Percentiles rank a stretch among this genome's conserved stretches.
Evolutionary conservation across 768 basidiomycete species (phyloP).

Genomic region (Phanerochaete sordida): DNA sequence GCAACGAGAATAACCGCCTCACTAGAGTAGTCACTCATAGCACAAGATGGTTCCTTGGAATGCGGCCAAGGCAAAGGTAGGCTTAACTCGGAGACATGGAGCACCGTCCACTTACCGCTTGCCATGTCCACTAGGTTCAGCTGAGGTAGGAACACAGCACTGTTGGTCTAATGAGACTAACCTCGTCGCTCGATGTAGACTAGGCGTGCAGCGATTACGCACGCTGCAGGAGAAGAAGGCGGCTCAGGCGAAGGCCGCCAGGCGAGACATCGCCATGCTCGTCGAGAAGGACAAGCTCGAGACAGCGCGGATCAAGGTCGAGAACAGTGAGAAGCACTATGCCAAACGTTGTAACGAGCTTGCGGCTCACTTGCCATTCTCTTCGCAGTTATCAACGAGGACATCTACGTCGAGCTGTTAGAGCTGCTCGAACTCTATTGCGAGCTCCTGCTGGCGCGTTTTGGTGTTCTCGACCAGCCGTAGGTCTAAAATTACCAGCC

Average conservation of each 20-base stretch:
- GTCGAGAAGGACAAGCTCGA: slow-evolving; percentile 79
- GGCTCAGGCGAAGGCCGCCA: slow-evolving; percentile 69
- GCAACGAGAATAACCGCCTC: too few relatives aligned
- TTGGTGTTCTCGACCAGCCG: slow-evolving; percentile 89
- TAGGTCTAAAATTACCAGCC: slow-evolving; percentile 34
- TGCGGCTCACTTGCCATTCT: slow-evolving; percentile 1
- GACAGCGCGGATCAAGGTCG: slow-evolving; percentile 81
- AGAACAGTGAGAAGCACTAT: slow-evolving; percentile 58
- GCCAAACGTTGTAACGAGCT: neutral
- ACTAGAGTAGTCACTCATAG: too few relatives aligned
- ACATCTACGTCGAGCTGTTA: slow-evolving; percentile 81
- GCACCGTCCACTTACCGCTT: neutral
- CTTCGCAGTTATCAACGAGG: slow-evolving; percentile 72
- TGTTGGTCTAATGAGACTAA: neutral
- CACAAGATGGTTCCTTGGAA: slow-evolving; percentile 52
- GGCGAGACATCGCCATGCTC: slow-evolving; percentile 79
- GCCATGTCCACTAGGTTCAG: slow-evolving; percentile 35
- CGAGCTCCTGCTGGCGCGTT: slow-evolving; percentile 89
- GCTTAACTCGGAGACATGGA: neutral
- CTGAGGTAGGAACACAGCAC: slow-evolving; percentile 42
- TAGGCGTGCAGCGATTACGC: slow-evolving; percentile 81
- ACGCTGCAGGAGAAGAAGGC: slow-evolving; percentile 91
- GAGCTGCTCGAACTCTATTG: slow-evolving; percentile 94
- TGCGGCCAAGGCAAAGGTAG: slow-evolving; percentile 58
- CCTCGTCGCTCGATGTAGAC: slow-evolving; percentile 36